Percentiles rank a stretch among this genome's conserved stretches.
Evolutionary conservation across 768 basidiomycete species (phyloP).

Genomic region (Psilocybe sp.): DNA sequence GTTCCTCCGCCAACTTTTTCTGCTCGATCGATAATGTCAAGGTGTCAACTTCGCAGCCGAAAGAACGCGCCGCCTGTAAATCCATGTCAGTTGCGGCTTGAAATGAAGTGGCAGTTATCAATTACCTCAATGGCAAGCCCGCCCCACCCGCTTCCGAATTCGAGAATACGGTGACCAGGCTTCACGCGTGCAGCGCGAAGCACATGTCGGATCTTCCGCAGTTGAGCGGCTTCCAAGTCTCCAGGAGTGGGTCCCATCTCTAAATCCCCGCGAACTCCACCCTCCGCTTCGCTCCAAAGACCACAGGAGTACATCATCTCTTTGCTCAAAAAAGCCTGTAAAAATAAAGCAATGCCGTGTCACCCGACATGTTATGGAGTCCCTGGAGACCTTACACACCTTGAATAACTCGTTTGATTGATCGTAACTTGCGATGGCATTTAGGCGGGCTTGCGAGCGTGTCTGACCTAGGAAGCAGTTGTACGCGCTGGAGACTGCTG

Average conservation of each 20-base stretch:
- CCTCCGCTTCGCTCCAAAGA: slow-evolving; percentile 78
- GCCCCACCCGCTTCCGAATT: slow-evolving; percentile 95
- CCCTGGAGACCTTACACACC: slow-evolving; percentile 27
- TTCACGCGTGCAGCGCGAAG: slow-evolving; percentile 74
- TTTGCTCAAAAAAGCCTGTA: slow-evolving; percentile 70
- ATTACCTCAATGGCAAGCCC: slow-evolving; percentile 82
- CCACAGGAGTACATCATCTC: slow-evolving; percentile 98
- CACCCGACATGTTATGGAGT: slow-evolving; percentile 4
- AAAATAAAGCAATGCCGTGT: slow-evolving; percentile 4
- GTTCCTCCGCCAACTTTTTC: slow-evolving; percentile 82
- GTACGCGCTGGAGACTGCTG: slow-evolving; percentile 58
- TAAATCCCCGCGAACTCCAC: slow-evolving; percentile 74
- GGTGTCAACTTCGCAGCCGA: slow-evolving; percentile 85
- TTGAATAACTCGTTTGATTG: slow-evolving; percentile 90
- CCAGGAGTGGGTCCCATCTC: slow-evolving; percentile 51
- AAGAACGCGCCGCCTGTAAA: slow-evolving; percentile 59
- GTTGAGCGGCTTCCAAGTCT: slow-evolving; percentile 80
- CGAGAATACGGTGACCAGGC: slow-evolving; percentile 78
- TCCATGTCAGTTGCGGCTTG: slow-evolving; percentile 3
- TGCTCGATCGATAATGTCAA: slow-evolving; percentile 87
- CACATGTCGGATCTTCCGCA: slow-evolving; percentile 80
- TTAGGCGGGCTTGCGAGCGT: slow-evolving; percentile 68
- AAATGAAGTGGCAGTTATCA: neutral
- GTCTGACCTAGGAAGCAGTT: slow-evolving; percentile 77
- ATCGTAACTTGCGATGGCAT: slow-evolving; percentile 86